phyloP scores from a whole-genome alignment of 1,139 yeast genomes.

The Saccharomyces hybrid region DNA sequence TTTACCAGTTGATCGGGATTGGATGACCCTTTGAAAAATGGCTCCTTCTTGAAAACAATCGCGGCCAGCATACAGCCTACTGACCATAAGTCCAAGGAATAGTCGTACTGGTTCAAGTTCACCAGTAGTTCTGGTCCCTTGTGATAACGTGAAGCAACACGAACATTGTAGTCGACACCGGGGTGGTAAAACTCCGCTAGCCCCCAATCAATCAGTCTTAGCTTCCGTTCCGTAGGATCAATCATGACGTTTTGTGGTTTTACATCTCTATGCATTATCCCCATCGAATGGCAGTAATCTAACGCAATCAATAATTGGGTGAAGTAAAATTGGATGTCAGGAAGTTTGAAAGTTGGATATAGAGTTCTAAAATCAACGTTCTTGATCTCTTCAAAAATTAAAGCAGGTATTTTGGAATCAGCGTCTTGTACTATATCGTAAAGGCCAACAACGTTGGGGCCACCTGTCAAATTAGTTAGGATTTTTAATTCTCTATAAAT shows the following conservation, averaged over 20 bases:
- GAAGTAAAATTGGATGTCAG: slow-evolving; percentile 64
- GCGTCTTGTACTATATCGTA: slow-evolving; percentile 73
- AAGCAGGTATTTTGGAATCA: slow-evolving; percentile 64
- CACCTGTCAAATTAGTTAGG: slow-evolving; percentile 65
- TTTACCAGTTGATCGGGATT: slow-evolving; percentile 75
- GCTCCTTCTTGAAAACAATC: slow-evolving; percentile 66
- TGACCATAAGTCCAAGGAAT: slow-evolving; percentile 73
- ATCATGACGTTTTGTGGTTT: slow-evolving; percentile 83
- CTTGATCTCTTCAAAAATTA: slow-evolving; percentile 62
- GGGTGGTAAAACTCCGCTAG: slow-evolving; percentile 75
- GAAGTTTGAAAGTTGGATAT: slow-evolving; percentile 56
- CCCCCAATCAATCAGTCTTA: slow-evolving; percentile 78
- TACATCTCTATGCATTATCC: slow-evolving; percentile 77
- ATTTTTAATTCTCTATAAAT: slow-evolving; percentile 72
- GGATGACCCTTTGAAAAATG: slow-evolving; percentile 71
- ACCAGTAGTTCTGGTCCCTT: slow-evolving; percentile 76
- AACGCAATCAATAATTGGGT: slow-evolving; percentile 61
- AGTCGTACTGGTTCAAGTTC: slow-evolving; percentile 68
- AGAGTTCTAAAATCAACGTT: slow-evolving; percentile 66
- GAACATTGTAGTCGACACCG: slow-evolving; percentile 69
- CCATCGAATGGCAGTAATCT: slow-evolving; percentile 75
- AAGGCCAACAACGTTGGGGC: slow-evolving; percentile 62
- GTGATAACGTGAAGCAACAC: slow-evolving; percentile 75
- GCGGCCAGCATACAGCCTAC: slow-evolving; percentile 78
- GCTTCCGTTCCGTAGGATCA: slow-evolving; percentile 54